Evolutionary conservation across 1,284 basidiomycete species (phyloP), one percentile per base, ranked within the genome.

Genomic region (Ustilago curta): DNA sequence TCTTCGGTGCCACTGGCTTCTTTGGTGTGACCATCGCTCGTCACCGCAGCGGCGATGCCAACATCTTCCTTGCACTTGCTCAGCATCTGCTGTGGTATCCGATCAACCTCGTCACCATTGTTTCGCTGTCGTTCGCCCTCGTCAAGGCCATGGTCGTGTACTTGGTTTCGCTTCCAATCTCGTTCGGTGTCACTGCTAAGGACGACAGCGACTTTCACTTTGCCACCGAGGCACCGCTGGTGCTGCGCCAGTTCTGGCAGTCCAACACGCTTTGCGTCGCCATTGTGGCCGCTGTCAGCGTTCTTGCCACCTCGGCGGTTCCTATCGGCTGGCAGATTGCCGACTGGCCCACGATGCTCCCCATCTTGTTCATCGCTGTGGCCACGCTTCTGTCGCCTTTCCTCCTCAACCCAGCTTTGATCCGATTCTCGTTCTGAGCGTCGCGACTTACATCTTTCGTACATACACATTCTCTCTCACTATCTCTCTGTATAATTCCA

Each of bases 201-300:
- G 70, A 73, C 39, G 62, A 76, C 37, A 67, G 67, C 55, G 56
- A 74, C 47, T 55, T 58, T 48, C 93, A 93, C 85, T 94, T 94
- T 87, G 94, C 92, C 89, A 89, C 91, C 55, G 93, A 94, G 84
- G 90, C 93, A 9, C 93, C 93, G 0, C 89, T 88, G 70, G 94
- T 94, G 82, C 86, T 78, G 54, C 62, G 63, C 35, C 39, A 62
- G 11, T 71, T 73, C 60, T 78, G 75, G 70, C 52, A 59, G 50
- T 54, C 59, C 49, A 51, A 61, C 44, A 47, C 35, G 48, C 29
- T 68, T 40, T 62, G 59, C 51, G 21, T 62, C 8, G 62, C 55
- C 6, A 64, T 64, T 18, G 37, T 64, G 9, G 61, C 61, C 2
- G 54, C 42, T 18, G 62, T 58, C 44, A 53, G 55, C 44, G 50